Percentiles rank a stretch among this genome's conserved stretches.
These are phyloP conservation scores for Ogataea neopini DNA, from an alignment of 805 yeast genomes.

Conservation along the genomic window DNA sequence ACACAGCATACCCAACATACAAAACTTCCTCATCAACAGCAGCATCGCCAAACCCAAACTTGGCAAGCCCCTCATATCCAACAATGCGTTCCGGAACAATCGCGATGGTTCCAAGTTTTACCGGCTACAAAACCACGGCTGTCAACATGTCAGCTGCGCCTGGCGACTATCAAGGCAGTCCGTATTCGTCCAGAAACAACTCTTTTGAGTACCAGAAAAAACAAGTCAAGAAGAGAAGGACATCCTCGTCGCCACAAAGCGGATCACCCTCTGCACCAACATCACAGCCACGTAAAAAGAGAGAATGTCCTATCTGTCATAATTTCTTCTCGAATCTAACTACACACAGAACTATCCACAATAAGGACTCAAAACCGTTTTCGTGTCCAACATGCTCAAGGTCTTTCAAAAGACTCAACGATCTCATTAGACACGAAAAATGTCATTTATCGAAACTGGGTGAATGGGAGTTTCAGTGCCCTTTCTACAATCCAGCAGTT, in stretches of 20 bases:
- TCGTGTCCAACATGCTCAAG: constrained; percentile 75
- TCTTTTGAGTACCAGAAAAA: constrained; percentile 10
- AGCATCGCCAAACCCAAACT: neutral
- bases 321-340: constrained; percentile 72
- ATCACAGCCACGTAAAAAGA: constrained; percentile 34
- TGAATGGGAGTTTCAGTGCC: constrained; percentile 72
- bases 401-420: constrained; percentile 88
- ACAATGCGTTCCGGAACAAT: constrained; percentile 7
- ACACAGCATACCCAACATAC: constrained; percentile 3
- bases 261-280: constrained; percentile 10
- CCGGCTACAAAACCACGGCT: constrained; percentile 11
- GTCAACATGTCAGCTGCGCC: constrained; percentile 6
- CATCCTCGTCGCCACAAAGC: constrained; percentile 2
- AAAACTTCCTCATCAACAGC: neutral
- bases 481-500: constrained; percentile 52
- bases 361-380: constrained; percentile 73
- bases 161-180: constrained; percentile 1
- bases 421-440: constrained; percentile 79
- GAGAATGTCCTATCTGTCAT: constrained; percentile 41
- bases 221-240: constrained; percentile 10
- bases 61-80: constrained; percentile 9
- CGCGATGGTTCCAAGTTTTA: constrained; percentile 9
- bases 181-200: constrained; percentile 9
- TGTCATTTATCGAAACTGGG: constrained; percentile 81
- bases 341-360: constrained; percentile 81